A percentile compares a stretch with the other conserved stretches of the same genome.
Conservation (phyloP, 2,329 filamentous ascomycete species). For the Atkinsonella texensis region DNA sequence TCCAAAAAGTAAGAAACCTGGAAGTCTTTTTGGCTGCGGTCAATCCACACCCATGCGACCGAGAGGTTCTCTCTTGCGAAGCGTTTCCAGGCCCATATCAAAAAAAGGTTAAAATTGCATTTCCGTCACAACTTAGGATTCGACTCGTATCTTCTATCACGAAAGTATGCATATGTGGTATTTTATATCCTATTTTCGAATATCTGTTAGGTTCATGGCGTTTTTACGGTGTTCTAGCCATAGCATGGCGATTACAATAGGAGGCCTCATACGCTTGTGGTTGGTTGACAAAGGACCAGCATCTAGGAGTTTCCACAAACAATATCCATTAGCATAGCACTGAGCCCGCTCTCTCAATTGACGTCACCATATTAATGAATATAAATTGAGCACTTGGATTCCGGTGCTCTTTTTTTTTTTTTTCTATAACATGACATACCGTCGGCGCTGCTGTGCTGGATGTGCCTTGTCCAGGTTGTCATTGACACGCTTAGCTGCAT, state of each 20-base stretch:
- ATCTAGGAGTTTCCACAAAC: too few species aligned
- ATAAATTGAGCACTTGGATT: neutral
- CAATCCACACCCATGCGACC: slow-evolving; percentile 26
- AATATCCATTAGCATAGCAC: too few species aligned
- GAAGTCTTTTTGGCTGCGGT: slow-evolving; percentile 18
- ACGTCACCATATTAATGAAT: neutral
- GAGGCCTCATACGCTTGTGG: too few species aligned
- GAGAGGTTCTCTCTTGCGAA: slow-evolving; percentile 26
- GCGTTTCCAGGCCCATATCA: slow-evolving; percentile 16
- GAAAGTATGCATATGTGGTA: neutral
- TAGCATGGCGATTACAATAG: too few species aligned
- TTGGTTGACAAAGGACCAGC: too few species aligned
- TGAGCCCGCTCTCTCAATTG: too few species aligned
- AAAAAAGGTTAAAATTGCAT: slow-evolving; percentile 9
- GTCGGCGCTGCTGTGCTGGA: neutral
- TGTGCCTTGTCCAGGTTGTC: neutral
- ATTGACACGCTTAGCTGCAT: slow-evolving; percentile 2
- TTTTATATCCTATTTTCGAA: too few species aligned
- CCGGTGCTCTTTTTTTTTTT: neutral
- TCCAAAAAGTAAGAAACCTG: slow-evolving; percentile 22
- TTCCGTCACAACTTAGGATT: neutral
- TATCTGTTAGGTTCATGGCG: too few species aligned
- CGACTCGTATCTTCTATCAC: neutral
- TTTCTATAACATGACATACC: neutral
- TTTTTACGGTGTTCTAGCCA: too few species aligned